Percentiles rank a stretch among this genome's conserved stretches.
phyloP scores from a whole-genome alignment of 352 stramenopile genomes.

The Phytophthora pinifolia region DNA sequence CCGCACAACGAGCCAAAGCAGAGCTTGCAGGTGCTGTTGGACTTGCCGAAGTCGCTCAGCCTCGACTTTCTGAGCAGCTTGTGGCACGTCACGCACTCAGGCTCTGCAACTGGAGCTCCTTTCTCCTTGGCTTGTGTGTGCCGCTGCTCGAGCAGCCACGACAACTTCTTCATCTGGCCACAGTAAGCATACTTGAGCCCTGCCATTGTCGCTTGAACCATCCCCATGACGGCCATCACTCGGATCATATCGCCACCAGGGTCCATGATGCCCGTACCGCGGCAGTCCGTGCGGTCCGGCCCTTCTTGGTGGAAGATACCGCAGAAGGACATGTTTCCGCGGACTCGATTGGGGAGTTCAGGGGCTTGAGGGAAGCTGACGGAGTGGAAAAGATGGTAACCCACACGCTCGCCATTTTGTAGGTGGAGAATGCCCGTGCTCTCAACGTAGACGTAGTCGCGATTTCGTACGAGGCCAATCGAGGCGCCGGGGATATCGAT shows the following conservation, averaged over 20 bases:
- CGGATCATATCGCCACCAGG: conserved; percentile 26
- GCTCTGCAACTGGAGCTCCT: background rate
- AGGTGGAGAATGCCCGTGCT: conserved; percentile 15
- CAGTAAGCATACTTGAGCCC: conserved; percentile 33
- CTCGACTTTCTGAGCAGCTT: conserved; percentile 14
- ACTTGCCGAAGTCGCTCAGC: conserved; percentile 14
- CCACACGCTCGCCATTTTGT: conserved; percentile 16
- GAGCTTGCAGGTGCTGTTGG: conserved; percentile 22
- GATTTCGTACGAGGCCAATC: conserved; percentile 20
- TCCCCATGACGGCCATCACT: conserved; percentile 17
- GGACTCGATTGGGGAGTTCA: conserved; percentile 22
- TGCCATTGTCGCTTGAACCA: conserved; percentile 26
- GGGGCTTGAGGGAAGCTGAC: conserved; percentile 23
- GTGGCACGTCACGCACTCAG: conserved; percentile 16
- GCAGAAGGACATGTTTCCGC: conserved; percentile 43
- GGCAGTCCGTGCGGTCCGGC: conserved; percentile 13
- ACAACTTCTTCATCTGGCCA: conserved; percentile 37
- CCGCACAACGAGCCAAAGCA: conserved; percentile 23
- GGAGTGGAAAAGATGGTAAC: conserved; percentile 29
- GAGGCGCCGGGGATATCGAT: conserved; percentile 19
- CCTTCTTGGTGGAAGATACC: conserved; percentile 33
- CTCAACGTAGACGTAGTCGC: conserved; percentile 29
- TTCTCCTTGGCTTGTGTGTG: conserved; percentile 14
- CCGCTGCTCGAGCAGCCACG: conserved; percentile 27
- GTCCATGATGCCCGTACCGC: conserved; percentile 21